Conservation (phyloP, 495 filamentous ascomycete species). For the Letharia columbiana region DNA sequence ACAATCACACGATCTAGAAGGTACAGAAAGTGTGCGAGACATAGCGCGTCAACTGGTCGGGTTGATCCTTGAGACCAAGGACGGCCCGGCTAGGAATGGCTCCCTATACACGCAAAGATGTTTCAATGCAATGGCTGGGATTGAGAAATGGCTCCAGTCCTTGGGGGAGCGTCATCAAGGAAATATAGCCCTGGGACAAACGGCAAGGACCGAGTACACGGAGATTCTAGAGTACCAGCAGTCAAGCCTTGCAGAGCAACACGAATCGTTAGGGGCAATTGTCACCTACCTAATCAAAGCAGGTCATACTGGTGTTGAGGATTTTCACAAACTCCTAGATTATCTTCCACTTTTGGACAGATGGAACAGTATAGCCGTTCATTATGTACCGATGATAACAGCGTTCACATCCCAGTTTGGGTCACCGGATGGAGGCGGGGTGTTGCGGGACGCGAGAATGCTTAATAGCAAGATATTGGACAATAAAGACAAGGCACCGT, state of each 20-base stretch:
- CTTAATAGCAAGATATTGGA: slow-evolving; percentile 59
- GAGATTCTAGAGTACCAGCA: slow-evolving; percentile 70
- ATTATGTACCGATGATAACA: slow-evolving; percentile 69
- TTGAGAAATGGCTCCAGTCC: slow-evolving; percentile 62
- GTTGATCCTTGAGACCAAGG: slow-evolving; percentile 40
- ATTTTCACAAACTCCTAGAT: slow-evolving; percentile 61
- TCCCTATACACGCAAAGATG: slow-evolving; percentile 59
- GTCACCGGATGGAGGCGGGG: slow-evolving; percentile 54
- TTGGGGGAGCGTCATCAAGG: slow-evolving; percentile 65
- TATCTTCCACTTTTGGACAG: slow-evolving; percentile 58
- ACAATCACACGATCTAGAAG: slow-evolving; percentile 52
- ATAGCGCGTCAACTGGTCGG: slow-evolving; percentile 37
- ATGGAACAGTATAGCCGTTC: slow-evolving; percentile 61
- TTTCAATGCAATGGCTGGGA: slow-evolving; percentile 59
- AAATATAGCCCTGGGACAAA: slow-evolving; percentile 56
- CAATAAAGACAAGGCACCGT: slow-evolving; percentile 52
- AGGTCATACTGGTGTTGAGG: slow-evolving; percentile 54
- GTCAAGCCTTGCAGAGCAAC: slow-evolving; percentile 66
- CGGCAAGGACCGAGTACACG: slow-evolving; percentile 45
- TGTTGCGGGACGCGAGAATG: slow-evolving; percentile 54
- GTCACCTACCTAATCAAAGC: slow-evolving; percentile 68
- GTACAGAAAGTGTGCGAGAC: slow-evolving; percentile 33
- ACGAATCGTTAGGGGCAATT: slow-evolving; percentile 75
- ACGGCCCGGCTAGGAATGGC: slow-evolving; percentile 37
- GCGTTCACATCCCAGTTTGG: slow-evolving; percentile 67